Conservation (phyloP, 106 monocot genomes). For the Xerophyta viscosa region DNA sequence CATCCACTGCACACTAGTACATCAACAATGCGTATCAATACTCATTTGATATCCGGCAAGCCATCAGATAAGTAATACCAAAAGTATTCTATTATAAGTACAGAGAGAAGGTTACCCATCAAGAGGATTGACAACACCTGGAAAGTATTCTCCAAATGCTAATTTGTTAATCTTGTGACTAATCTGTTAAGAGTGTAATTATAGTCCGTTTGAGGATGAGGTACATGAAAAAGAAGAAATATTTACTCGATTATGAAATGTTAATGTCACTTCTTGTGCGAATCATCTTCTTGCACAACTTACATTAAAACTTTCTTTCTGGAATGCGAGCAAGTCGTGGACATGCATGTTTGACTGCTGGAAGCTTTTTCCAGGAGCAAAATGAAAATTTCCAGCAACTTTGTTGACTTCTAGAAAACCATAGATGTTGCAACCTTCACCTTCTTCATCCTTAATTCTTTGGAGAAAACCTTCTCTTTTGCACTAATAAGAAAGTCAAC, state of each 20-base stretch:
- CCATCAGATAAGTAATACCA: too few species aligned
- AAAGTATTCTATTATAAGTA: too few species aligned
- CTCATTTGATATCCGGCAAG: too few species aligned
- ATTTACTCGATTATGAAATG: too few species aligned
- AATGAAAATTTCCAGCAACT: constrained; percentile 98
- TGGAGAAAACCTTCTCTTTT: constrained; percentile 95
- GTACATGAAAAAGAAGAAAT: neutral
- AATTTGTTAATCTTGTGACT: constrained; percentile 83
- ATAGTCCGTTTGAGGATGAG: neutral
- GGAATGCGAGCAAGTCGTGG: constrained; percentile 74
- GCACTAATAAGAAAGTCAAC: constrained; percentile 36
- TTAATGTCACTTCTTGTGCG: too few species aligned
- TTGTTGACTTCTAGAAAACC: constrained; percentile 94
- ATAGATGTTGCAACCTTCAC: constrained; percentile 95
- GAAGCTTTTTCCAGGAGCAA: constrained; percentile 97
- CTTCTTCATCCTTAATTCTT: constrained; percentile 87
- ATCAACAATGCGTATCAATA: neutral
- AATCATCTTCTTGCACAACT: constrained; percentile 14
- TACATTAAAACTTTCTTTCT: constrained; percentile 93
- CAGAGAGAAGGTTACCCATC: constrained; percentile 54
- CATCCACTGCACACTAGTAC: constrained; percentile 62
- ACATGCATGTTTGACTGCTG: constrained; percentile 86
- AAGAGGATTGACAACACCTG: constrained; percentile 92
- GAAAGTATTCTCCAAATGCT: constrained; percentile 76
- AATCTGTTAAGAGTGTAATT: constrained; percentile 64